Conservation (phyloP, 306 rosid species). For the Gastrolobium bilobum region DNA sequence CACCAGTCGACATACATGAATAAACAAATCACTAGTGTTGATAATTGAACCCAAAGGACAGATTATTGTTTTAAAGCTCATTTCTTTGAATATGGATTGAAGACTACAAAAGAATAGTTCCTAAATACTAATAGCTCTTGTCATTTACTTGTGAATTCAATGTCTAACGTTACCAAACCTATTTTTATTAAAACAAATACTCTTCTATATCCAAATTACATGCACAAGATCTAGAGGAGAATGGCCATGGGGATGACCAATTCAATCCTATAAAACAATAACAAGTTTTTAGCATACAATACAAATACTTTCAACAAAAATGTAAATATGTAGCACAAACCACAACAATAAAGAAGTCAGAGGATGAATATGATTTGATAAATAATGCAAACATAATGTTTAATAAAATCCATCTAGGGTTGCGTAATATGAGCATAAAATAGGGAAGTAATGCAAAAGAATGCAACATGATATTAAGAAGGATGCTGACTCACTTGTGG, state of each 20-base stretch:
- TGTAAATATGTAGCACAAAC: background rate
- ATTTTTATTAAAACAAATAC: slow-evolving; percentile 18
- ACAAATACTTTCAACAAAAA: background rate
- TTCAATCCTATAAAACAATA: slow-evolving; percentile 36
- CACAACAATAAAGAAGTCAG: slow-evolving; percentile 25
- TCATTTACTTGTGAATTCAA: slow-evolving; percentile 32
- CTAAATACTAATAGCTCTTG: background rate
- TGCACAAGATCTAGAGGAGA: slow-evolving; percentile 14
- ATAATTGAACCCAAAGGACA: slow-evolving; percentile 29
- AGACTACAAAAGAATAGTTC: slow-evolving; percentile 29
- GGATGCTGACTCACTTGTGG: slow-evolving; percentile 76
- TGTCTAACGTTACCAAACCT: slow-evolving; percentile 7
- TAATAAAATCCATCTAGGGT: background rate
- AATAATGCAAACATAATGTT: slow-evolving; percentile 34
- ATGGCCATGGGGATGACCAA: slow-evolving; percentile 18
- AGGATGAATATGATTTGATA: slow-evolving; percentile 29
- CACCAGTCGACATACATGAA: slow-evolving; percentile 41
- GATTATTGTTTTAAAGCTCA: slow-evolving; percentile 34
- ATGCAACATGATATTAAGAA: slow-evolving; percentile 40
- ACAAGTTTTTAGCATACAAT: slow-evolving; percentile 17
- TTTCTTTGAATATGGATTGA: slow-evolving; percentile 21
- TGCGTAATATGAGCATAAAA: slow-evolving; percentile 28
- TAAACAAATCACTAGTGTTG: slow-evolving; percentile 31
- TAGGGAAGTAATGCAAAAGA: slow-evolving; percentile 30
- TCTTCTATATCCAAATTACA: slow-evolving; percentile 29